Percentiles rank a stretch among this genome's conserved stretches.
Conservation (phyloP, 2,329 filamentous ascomycete species). For the Aspergillus unguis region DNA sequence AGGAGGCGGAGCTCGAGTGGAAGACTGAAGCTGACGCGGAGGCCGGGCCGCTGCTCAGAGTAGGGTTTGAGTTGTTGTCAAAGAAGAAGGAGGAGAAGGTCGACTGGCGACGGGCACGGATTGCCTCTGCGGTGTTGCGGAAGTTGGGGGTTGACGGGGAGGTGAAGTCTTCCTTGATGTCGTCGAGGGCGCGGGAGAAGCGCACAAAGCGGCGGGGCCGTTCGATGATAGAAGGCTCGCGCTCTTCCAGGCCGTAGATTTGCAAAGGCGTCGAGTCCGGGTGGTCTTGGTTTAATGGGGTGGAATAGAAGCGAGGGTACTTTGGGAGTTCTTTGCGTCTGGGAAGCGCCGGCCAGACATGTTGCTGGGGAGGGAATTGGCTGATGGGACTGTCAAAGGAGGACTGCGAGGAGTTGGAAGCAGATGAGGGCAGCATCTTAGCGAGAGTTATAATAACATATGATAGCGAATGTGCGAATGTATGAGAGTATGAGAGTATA, state of each 20-base stretch:
- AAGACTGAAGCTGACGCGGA: neutral
- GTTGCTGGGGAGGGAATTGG: conserved; percentile 25
- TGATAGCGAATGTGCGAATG: neutral
- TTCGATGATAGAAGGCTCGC: conserved; percentile 31
- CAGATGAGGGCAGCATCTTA: conserved; percentile 25
- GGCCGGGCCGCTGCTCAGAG: neutral
- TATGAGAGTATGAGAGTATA: neutral
- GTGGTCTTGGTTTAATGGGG: conserved; percentile 27
- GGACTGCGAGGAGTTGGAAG: conserved; percentile 27
- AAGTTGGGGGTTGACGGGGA: conserved; percentile 21
- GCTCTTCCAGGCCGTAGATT: conserved; percentile 33
- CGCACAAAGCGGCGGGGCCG: conserved; percentile 29
- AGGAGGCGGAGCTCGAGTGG: conserved; percentile 5
- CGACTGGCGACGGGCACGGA: conserved; percentile 25
- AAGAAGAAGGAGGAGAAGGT: conserved; percentile 19
- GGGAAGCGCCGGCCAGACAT: conserved; percentile 22
- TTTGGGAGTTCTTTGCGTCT: conserved; percentile 25
- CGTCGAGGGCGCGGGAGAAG: conserved; percentile 36
- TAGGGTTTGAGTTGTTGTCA: conserved; percentile 6
- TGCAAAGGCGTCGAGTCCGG: conserved; percentile 32
- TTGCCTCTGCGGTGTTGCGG: conserved; percentile 22
- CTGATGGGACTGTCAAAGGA: conserved; percentile 26
- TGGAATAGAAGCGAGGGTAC: conserved; percentile 34
- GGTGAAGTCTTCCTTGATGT: conserved; percentile 34
- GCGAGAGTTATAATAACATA: neutral